These are phyloP conservation scores for Solanum tarijense DNA, from an alignment of 257 asterid species.

Conservation along the genomic window DNA sequence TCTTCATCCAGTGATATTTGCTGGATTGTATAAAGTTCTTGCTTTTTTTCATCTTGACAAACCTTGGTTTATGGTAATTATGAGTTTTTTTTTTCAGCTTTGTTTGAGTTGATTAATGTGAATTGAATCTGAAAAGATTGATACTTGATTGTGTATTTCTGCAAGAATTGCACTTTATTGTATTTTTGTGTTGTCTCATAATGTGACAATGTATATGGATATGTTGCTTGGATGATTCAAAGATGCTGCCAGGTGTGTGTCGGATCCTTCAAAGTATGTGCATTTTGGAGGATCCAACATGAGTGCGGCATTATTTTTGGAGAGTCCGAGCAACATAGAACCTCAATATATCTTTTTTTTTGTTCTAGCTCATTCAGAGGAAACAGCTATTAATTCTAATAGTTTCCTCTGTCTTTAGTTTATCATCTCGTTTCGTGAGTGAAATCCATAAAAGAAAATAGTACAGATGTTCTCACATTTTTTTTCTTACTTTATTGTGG, in stretches of 20 bases:
- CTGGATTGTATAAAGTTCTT: constrained; percentile 68
- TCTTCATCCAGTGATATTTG: constrained; percentile 81
- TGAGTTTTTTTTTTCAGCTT: not conserved
- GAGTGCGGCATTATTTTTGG: not conserved
- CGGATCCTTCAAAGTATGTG: not conserved
- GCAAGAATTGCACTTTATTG: not conserved
- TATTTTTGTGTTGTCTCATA: not conserved
- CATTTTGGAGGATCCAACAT: not conserved
- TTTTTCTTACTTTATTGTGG: not conserved
- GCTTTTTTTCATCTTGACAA: constrained; percentile 56
- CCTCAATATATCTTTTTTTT: not conserved
- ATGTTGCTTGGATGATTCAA: not conserved
- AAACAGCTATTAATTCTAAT: not conserved
- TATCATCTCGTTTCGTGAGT: not conserved
- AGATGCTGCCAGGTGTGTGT: not conserved
- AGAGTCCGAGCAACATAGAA: not conserved
- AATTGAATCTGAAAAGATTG: not conserved
- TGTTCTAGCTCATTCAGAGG: not conserved
- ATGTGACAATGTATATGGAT: not conserved
- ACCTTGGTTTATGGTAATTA: constrained; percentile 84
- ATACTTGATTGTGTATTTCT: not conserved
- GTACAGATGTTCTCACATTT: not conserved
- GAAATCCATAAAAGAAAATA: not conserved
- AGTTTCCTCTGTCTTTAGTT: not conserved
- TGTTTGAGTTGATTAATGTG: not conserved